Evolutionary conservation across 2,329 filamentous ascomycete genomes (phyloP).

Genomic region (Hortaea werneckii): DNA sequence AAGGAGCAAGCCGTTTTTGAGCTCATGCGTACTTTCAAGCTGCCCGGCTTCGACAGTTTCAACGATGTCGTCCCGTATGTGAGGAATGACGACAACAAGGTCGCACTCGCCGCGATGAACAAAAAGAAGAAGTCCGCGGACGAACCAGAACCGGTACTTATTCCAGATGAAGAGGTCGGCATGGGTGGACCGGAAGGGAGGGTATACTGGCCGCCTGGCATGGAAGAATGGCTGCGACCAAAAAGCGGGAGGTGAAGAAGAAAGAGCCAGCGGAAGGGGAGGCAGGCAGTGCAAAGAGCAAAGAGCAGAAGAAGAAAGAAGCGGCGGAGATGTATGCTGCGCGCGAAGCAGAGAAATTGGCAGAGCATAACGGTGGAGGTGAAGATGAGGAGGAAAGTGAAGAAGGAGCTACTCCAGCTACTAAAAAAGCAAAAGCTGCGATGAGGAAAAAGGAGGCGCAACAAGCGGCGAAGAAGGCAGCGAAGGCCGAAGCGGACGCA

Average conservation of each 20-base stretch:
- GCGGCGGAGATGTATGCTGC: slow-evolving; percentile 17
- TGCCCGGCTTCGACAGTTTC: slow-evolving; percentile 68
- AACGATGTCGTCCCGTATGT: slow-evolving; percentile 69
- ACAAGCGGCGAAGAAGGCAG: slow-evolving; percentile 22
- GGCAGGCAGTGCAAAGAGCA: slow-evolving; percentile 10
- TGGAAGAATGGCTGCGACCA: slow-evolving; percentile 85
- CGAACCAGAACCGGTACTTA: slow-evolving; percentile 25
- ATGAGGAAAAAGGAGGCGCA: slow-evolving; percentile 15
- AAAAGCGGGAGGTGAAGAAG: slow-evolving; percentile 58
- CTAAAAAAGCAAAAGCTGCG: slow-evolving; percentile 29
- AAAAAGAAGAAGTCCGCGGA: slow-evolving; percentile 22
- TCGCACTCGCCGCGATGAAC: slow-evolving; percentile 26
- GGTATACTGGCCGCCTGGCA: slow-evolving; percentile 83
- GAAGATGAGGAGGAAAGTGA: slow-evolving; percentile 18
- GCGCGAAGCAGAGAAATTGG: slow-evolving; percentile 13
- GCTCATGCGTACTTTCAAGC: slow-evolving; percentile 76
- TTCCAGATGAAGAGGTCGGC: slow-evolving; percentile 60
- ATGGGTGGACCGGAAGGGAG: slow-evolving; percentile 78
- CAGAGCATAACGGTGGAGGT: slow-evolving; percentile 10
- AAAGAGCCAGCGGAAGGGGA: slow-evolving; percentile 33
- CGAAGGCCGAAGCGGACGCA: slow-evolving; percentile 11
- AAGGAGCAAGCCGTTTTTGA: slow-evolving; percentile 96
- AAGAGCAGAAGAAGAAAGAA: slow-evolving; percentile 25
- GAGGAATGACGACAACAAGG: slow-evolving; percentile 63
- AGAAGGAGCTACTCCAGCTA: slow-evolving; percentile 25